A percentile compares a stretch with the other conserved stretches of the same genome.
Conservation (phyloP, 2,329 filamentous ascomycete genomes). For the Aspergillus intermedius region DNA sequence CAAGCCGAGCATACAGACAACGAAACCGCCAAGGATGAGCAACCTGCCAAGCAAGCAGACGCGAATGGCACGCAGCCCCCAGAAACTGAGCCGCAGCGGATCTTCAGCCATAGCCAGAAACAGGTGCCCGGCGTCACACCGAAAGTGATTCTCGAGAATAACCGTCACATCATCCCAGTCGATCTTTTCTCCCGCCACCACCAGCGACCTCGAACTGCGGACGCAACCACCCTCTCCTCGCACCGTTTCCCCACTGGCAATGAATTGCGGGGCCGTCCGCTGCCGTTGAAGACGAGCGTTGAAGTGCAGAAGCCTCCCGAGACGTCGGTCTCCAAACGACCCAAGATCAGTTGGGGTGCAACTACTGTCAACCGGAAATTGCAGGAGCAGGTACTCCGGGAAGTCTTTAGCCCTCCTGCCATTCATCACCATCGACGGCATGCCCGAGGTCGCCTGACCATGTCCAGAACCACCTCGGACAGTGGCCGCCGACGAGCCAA, state of each 20-base stretch:
- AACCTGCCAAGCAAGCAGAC: slow-evolving; percentile 9
- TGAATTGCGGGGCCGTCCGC: slow-evolving; percentile 8
- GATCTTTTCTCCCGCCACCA: slow-evolving; percentile 64
- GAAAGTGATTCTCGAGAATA: slow-evolving; percentile 89
- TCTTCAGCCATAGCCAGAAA: slow-evolving; percentile 64
- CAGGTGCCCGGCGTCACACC: slow-evolving; percentile 69
- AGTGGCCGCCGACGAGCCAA: slow-evolving; percentile 26
- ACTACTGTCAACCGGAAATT: slow-evolving; percentile 84
- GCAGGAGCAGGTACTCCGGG: slow-evolving; percentile 84
- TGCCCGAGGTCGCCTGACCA: slow-evolving; percentile 54
- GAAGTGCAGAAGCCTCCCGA: slow-evolving; percentile 10
- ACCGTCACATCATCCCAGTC: slow-evolving; percentile 84
- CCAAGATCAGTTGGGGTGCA: slow-evolving; percentile 68
- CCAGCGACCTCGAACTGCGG: slow-evolving; percentile 33
- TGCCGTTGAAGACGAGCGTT: slow-evolving; percentile 6
- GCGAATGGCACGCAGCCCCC: slow-evolving; percentile 9
- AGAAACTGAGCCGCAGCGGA: slow-evolving; percentile 38
- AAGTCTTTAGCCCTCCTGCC: slow-evolving; percentile 79
- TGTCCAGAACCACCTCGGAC: slow-evolving; percentile 46
- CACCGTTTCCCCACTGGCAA: slow-evolving; percentile 16
- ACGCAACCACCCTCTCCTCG: slow-evolving; percentile 18
- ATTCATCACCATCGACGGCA: slow-evolving; percentile 75
- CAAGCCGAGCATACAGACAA: slow-evolving; percentile 13
- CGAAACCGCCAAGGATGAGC: slow-evolving; percentile 5
- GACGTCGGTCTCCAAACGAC: slow-evolving; percentile 36